These are phyloP conservation scores for Phytophthora syringae DNA, from an alignment of 352 stramenopile genomes.

Conservation along the genomic window DNA sequence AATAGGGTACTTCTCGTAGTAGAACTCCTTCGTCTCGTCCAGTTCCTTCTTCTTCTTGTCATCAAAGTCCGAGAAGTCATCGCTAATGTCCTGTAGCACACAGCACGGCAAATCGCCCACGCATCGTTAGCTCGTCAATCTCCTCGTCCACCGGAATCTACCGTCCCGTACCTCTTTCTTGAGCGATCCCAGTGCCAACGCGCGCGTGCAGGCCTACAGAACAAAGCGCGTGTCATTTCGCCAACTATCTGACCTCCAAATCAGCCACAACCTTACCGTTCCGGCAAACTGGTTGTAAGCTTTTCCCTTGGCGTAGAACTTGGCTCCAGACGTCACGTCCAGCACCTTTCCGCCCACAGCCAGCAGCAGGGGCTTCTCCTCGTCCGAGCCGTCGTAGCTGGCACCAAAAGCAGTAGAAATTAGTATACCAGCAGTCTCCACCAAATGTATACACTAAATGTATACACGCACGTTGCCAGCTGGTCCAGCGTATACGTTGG, in stretches of 20 bases:
- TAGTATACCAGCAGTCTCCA: conserved; percentile 4
- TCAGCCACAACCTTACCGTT: conserved; percentile 42
- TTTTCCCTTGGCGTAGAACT: conserved; percentile 81
- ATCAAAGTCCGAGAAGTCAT: conserved; percentile 74
- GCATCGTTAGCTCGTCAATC: not conserved
- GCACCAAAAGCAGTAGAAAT: conserved; percentile 7
- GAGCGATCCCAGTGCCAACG: conserved; percentile 71
- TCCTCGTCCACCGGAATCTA: not conserved
- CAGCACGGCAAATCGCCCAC: not conserved
- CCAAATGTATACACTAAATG: conserved; percentile 2
- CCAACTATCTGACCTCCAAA: not conserved
- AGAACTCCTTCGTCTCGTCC: conserved; percentile 75
- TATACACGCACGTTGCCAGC: conserved; percentile 50
- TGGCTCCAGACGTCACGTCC: conserved; percentile 71
- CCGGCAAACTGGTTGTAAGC: conserved; percentile 80
- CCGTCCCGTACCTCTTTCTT: conserved; percentile 56
- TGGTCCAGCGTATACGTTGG: conserved; percentile 67
- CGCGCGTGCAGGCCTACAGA: conserved; percentile 75
- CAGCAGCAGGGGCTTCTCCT: conserved; percentile 68
- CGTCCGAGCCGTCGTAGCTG: conserved; percentile 74
- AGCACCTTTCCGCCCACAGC: conserved; percentile 79
- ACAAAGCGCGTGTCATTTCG: conserved; percentile 13
- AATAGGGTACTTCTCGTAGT: conserved; percentile 87
- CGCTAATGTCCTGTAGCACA: conserved; percentile 62
- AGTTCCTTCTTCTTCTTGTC: conserved; percentile 68